Percentiles rank a stretch among this genome's conserved stretches.
Evolutionary conservation across 1,284 basidiomycete species (phyloP).

Genomic region (Sutorius eximius): DNA sequence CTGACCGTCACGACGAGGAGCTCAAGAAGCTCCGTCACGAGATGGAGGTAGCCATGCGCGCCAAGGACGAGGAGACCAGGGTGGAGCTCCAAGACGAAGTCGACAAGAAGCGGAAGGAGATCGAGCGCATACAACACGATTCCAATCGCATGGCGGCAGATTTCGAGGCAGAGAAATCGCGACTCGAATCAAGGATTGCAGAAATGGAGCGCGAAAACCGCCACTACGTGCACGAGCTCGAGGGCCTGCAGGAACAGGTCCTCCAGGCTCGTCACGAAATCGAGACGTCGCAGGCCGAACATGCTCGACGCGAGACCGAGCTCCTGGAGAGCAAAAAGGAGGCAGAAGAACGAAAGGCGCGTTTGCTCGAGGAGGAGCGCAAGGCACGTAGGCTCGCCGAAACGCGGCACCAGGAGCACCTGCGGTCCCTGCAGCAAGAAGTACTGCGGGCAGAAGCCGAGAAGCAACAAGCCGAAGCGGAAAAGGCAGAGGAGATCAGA

Average conservation of each 20-base stretch:
- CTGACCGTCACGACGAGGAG: conserved; percentile 37
- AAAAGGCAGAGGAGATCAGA: conserved; percentile 29
- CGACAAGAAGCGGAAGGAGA: conserved; percentile 36
- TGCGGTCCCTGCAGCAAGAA: conserved; percentile 28
- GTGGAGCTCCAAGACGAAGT: conserved; percentile 40
- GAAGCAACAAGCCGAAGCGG: conserved; percentile 21
- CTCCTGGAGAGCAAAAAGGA: conserved; percentile 24
- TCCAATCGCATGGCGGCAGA: conserved; percentile 34
- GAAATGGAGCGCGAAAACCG: conserved; percentile 32
- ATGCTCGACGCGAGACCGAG: conserved; percentile 30
- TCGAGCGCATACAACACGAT: conserved; percentile 31
- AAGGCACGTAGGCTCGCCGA: conserved; percentile 30
- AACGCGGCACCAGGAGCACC: conserved; percentile 32
- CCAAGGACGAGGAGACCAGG: conserved; percentile 41
- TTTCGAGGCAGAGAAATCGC: conserved; percentile 35
- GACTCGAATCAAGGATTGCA: conserved; percentile 32
- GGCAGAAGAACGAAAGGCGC: conserved; percentile 29
- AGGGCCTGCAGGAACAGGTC: conserved; percentile 32
- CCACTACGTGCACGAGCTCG: conserved; percentile 19
- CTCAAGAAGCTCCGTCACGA: conserved; percentile 38
- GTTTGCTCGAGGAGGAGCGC: conserved; percentile 33
- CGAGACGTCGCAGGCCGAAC: conserved; percentile 31
- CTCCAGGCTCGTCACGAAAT: conserved; percentile 29
- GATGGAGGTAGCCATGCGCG: conserved; percentile 37
- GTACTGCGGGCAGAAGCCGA: conserved; percentile 29